phyloP scores from a whole-genome alignment of 1,139 yeast genomes.

The Yamadazyma jaroonii region DNA sequence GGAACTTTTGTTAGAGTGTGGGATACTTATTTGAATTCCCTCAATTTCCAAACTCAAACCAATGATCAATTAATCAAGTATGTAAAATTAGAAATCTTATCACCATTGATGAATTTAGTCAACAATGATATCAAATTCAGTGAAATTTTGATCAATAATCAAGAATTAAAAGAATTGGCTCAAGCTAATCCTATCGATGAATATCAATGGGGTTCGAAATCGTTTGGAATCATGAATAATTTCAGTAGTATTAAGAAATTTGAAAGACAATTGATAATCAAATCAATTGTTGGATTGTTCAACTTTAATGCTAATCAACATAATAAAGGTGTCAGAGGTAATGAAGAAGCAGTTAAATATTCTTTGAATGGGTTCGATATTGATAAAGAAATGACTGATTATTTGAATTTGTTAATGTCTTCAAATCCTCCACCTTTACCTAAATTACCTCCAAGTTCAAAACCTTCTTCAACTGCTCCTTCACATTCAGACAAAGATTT shows the following conservation, averaged over 20 bases:
- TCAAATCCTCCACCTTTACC: constrained; percentile 17
- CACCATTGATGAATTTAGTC: constrained; percentile 51
- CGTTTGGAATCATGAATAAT: constrained; percentile 73
- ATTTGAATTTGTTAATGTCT: constrained; percentile 33
- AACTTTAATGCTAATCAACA: constrained; percentile 55
- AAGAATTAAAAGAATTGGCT: constrained; percentile 39
- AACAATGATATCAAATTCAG: constrained; percentile 51
- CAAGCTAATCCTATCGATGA: constrained; percentile 29
- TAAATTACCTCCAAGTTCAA: neutral
- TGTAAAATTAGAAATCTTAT: constrained; percentile 55
- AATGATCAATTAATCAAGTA: constrained; percentile 51
- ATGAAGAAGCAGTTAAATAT: constrained; percentile 67
- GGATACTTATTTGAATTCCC: constrained; percentile 51
- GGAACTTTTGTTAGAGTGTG: constrained; percentile 58
- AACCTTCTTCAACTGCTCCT: neutral
- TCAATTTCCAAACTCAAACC: constrained; percentile 52
- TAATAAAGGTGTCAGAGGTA: constrained; percentile 43
- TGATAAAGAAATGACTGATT: constrained; percentile 37
- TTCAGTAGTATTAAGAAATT: constrained; percentile 72
- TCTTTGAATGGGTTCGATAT: constrained; percentile 48
- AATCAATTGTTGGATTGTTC: constrained; percentile 65
- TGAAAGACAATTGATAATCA: constrained; percentile 67
- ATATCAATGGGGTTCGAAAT: constrained; percentile 68
- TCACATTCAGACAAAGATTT: no score
- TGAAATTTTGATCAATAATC: constrained; percentile 40